Evolutionary conservation across 2,329 filamentous ascomycete genomes (phyloP).

Genomic region (Cladophialophora bantiana): DNA sequence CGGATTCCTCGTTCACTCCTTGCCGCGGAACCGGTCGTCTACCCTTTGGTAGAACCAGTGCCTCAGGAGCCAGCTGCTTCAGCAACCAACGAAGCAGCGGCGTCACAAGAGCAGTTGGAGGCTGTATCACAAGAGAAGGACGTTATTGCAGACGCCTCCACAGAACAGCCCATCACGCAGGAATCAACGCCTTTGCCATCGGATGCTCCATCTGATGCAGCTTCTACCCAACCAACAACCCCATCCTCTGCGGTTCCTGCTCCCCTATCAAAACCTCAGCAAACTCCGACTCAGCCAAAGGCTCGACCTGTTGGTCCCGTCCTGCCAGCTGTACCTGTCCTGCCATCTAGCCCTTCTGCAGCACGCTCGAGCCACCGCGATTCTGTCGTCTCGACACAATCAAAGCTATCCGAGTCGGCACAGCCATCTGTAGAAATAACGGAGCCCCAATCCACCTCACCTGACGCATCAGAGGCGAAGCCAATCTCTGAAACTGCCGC

Average conservation of each 20-base stretch:
- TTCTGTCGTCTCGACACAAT: constrained; percentile 45
- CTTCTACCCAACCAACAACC: constrained; percentile 63
- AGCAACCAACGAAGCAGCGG: constrained; percentile 37
- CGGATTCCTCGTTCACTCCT: constrained; percentile 47
- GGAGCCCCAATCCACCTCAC: constrained; percentile 17
- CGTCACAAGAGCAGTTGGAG: constrained; percentile 34
- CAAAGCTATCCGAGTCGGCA: constrained; percentile 43
- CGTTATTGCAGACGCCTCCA: constrained; percentile 20
- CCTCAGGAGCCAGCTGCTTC: constrained; percentile 22
- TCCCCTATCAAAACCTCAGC: constrained; percentile 43
- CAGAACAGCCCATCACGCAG: constrained; percentile 44
- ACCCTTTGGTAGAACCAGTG: constrained; percentile 57
- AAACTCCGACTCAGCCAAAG: constrained; percentile 44
- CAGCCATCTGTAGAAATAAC: constrained; percentile 21
- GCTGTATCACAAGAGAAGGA: constrained; percentile 30
- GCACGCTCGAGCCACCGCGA: constrained; percentile 49
- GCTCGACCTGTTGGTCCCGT: constrained; percentile 45
- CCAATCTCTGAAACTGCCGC: constrained; percentile 44
- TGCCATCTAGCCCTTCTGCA: constrained; percentile 48
- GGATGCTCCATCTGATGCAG: constrained; percentile 63
- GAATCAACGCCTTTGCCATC: constrained; percentile 66
- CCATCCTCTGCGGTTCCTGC: constrained; percentile 59
- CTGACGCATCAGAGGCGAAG: constrained; percentile 20
- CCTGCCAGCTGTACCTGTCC: constrained; percentile 60
- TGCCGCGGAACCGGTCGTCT: constrained; percentile 51